Percentiles rank a stretch among this genome's conserved stretches.
These are phyloP conservation scores for Flaveria brownii DNA, from an alignment of 129 eudicot genomes.

Conservation along the genomic window DNA sequence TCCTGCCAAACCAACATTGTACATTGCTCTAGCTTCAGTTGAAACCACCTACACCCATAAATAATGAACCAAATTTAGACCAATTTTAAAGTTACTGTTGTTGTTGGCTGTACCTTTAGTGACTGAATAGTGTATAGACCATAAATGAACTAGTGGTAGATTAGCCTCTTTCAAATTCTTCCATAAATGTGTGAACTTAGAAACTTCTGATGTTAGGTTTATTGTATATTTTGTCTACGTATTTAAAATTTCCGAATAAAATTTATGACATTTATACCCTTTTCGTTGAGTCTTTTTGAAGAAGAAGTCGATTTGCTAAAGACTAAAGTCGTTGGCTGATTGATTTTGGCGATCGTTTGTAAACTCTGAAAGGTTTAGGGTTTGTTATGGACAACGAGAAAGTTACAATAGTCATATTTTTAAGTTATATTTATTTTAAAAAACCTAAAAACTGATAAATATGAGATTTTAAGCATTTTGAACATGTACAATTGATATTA, in stretches of 20 bases:
- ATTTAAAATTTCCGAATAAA: neutral
- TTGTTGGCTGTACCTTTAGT: conserved; percentile 16
- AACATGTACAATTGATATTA: neutral
- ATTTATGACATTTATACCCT: neutral
- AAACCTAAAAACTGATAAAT: neutral
- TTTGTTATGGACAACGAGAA: too few species aligned
- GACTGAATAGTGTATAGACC: neutral
- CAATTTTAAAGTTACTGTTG: conserved; percentile 4
- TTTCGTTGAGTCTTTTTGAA: neutral
- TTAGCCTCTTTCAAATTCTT: conserved; percentile 7
- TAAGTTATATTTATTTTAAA: neutral
- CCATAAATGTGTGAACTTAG: conserved; percentile 5
- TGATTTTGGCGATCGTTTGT: too few species aligned
- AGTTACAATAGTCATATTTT: neutral
- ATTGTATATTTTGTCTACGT: conserved; percentile 1
- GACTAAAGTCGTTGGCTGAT: too few species aligned
- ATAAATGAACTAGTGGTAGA: conserved; percentile 29
- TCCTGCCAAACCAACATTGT: conserved; percentile 93
- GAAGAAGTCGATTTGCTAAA: too few species aligned
- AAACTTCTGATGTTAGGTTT: conserved; percentile 24
- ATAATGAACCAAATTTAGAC: conserved; percentile 20
- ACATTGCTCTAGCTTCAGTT: conserved; percentile 96
- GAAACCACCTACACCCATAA: conserved; percentile 79
- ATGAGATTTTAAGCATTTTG: neutral
- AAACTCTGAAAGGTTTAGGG: too few species aligned